phyloP scores from a whole-genome alignment of 352 stramenopile genomes.

The Phytophthora boehmeriae region DNA sequence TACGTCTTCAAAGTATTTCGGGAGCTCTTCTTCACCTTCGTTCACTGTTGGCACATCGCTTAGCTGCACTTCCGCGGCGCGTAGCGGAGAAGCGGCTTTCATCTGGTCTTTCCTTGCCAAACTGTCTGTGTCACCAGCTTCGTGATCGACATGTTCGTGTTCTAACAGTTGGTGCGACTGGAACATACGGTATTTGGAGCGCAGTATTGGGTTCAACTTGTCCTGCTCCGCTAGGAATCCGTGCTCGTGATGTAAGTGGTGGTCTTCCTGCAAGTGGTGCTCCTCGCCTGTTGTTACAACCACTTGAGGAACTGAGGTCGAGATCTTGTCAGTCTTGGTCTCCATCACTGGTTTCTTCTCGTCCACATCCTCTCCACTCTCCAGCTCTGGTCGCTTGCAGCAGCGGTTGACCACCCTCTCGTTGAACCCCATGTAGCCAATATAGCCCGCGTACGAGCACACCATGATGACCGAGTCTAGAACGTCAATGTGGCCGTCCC shows the following conservation, averaged over 20 bases:
- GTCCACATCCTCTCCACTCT: conserved; percentile 16
- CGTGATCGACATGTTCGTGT: conserved; percentile 12
- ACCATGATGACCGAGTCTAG: conserved; percentile 72
- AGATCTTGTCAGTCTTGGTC: background rate
- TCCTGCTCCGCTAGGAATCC: conserved; percentile 46
- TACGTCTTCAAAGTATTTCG: conserved; percentile 68
- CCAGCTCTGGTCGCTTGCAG: conserved; percentile 54
- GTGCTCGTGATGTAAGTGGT: conserved; percentile 22
- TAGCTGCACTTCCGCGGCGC: conserved; percentile 5
- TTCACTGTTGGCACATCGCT: conserved; percentile 10
- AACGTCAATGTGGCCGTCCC: conserved; percentile 63
- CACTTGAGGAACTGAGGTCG: conserved; percentile 13
- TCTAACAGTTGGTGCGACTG: conserved; percentile 52
- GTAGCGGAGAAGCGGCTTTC: conserved; percentile 5
- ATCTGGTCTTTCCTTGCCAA: conserved; percentile 4
- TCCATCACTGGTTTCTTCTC: conserved; percentile 9
- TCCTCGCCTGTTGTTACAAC: conserved; percentile 17
- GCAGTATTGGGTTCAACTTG: conserved; percentile 60
- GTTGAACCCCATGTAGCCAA: conserved; percentile 79
- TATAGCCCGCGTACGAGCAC: conserved; percentile 71
- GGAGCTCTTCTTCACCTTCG: conserved; percentile 36
- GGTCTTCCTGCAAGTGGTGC: conserved; percentile 15
- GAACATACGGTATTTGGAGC: conserved; percentile 78
- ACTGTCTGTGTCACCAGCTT: conserved; percentile 3
- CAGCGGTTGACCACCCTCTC: conserved; percentile 56